phyloP scores from a whole-genome alignment of 202 grass and related monocot genomes.

The Panicum virgatum region DNA sequence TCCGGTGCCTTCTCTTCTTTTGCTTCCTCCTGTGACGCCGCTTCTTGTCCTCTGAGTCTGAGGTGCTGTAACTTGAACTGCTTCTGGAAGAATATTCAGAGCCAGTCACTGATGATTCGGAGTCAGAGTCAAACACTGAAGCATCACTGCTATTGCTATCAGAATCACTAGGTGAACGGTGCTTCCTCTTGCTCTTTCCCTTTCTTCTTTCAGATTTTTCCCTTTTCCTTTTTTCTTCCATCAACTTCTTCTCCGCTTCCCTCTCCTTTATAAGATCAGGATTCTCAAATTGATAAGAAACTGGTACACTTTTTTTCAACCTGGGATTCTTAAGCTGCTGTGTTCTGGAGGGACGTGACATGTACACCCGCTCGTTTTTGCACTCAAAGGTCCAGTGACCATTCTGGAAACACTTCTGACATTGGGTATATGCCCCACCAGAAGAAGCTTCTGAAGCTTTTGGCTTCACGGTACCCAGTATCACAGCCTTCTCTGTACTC shows the following conservation, averaged over 20 bases:
- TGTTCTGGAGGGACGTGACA: slow-evolving; percentile 57
- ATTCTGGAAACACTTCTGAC: slow-evolving; percentile 80
- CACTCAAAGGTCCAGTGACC: slow-evolving; percentile 85
- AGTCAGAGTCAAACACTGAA: slow-evolving; percentile 64
- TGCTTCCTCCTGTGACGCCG: slow-evolving; percentile 47
- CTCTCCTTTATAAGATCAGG: slow-evolving; percentile 64
- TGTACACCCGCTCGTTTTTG: slow-evolving; percentile 81
- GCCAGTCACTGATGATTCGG: slow-evolving; percentile 47
- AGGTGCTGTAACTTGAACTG: slow-evolving; percentile 66
- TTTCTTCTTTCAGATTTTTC: slow-evolving; percentile 34
- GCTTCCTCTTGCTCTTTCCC: slow-evolving; percentile 70
- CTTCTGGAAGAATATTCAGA: slow-evolving; percentile 65
- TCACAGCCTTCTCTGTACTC: slow-evolving; percentile 78
- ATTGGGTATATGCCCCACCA: slow-evolving; percentile 48
- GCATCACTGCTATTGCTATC: slow-evolving; percentile 55
- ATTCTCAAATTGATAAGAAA: slow-evolving; percentile 55
- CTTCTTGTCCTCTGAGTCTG: slow-evolving; percentile 64
- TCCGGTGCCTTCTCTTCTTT: slow-evolving; percentile 65
- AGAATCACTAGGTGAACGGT: slow-evolving; percentile 51
- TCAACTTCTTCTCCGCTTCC: slow-evolving; percentile 42
- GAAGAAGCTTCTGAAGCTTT: slow-evolving; percentile 43
- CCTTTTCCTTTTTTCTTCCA: slow-evolving; percentile 42
- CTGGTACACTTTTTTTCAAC: slow-evolving; percentile 55
- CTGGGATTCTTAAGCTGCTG: slow-evolving; percentile 76
- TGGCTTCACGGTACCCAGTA: slow-evolving; percentile 57